Conservation (phyloP, 495 filamentous ascomycete species). For the Penicillium coffeae region DNA sequence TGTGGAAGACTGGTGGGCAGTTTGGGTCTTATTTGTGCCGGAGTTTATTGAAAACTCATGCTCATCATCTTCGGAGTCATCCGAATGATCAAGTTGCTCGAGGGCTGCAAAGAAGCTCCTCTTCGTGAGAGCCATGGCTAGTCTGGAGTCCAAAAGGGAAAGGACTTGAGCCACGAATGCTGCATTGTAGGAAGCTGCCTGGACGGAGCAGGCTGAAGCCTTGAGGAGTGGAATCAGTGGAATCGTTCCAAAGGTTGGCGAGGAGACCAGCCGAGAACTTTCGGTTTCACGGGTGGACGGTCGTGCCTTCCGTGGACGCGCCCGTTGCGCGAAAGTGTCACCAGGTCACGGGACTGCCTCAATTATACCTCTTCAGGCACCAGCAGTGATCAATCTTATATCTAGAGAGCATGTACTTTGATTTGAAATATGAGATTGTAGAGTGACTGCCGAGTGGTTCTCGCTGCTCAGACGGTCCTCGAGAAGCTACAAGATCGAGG, state of each 20-base stretch:
- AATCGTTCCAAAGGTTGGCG: not conserved
- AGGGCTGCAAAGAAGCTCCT: conserved; percentile 46
- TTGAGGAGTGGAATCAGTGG: too few species aligned
- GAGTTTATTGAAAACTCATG: conserved; percentile 10
- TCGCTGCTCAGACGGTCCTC: too few species aligned
- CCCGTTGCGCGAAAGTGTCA: conserved; percentile 30
- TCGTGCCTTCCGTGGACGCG: conserved; percentile 22
- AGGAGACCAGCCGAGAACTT: not conserved
- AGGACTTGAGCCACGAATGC: conserved; percentile 2
- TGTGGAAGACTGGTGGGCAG: not conserved
- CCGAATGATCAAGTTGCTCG: conserved; percentile 41
- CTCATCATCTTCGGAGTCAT: conserved; percentile 24
- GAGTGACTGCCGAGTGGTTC: too few species aligned
- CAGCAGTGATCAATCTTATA: too few species aligned
- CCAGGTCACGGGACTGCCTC: conserved; percentile 36
- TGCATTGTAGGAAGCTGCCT: conserved; percentile 11
- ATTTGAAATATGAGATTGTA: too few species aligned
- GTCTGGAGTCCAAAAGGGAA: conserved; percentile 14
- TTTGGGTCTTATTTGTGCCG: not conserved
- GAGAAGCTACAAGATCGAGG: too few species aligned
- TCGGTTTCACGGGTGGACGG: too few species aligned
- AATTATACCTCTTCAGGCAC: not conserved
- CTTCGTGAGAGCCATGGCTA: conserved; percentile 27
- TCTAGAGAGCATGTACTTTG: too few species aligned
- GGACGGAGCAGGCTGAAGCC: too few species aligned